Evolutionary conservation across 176 grass and related monocot genomes (phyloP).

Genomic region (Chloris gayana): DNA sequence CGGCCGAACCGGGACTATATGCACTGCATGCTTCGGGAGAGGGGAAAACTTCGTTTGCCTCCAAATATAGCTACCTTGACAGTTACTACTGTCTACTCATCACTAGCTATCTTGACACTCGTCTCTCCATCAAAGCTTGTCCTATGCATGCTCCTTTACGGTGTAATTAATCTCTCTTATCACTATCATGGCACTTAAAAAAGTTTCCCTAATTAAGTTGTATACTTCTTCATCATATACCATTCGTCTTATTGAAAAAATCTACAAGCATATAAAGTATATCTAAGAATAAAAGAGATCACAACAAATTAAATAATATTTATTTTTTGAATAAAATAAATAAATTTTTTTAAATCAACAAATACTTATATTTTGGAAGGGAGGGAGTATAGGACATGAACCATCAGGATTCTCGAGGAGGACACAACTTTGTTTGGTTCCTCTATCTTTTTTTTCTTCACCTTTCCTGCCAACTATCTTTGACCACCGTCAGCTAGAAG

Average conservation of each 20-base stretch:
- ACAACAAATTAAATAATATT: too few relatives aligned
- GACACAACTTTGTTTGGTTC: slow-evolving; percentile 31
- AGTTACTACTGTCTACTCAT: background rate
- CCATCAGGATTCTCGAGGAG: slow-evolving; percentile 31
- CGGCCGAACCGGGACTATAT: background rate
- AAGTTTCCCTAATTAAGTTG: too few relatives aligned
- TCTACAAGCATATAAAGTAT: too few relatives aligned
- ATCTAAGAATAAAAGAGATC: too few relatives aligned
- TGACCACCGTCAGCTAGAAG: slow-evolving; percentile 37
- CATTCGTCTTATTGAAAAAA: too few relatives aligned
- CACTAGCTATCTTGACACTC: background rate
- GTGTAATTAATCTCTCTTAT: slow-evolving; percentile 14
- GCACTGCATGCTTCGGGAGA: slow-evolving; percentile 12
- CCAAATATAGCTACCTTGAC: background rate
- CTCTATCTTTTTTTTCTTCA: background rate
- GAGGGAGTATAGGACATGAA: too few relatives aligned
- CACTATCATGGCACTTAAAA: slow-evolving; percentile 6
- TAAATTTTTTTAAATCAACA: too few relatives aligned
- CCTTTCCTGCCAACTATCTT: slow-evolving; percentile 30
- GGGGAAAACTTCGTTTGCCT: slow-evolving; percentile 28
- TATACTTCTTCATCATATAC: too few relatives aligned
- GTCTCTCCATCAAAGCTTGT: background rate
- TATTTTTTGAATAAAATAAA: too few relatives aligned
- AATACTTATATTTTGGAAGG: too few relatives aligned
- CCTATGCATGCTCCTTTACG: background rate